Base-by-base conservation (phyloP, 371 early-diverging fungal species). In the Mortierella sp. region DNA sequence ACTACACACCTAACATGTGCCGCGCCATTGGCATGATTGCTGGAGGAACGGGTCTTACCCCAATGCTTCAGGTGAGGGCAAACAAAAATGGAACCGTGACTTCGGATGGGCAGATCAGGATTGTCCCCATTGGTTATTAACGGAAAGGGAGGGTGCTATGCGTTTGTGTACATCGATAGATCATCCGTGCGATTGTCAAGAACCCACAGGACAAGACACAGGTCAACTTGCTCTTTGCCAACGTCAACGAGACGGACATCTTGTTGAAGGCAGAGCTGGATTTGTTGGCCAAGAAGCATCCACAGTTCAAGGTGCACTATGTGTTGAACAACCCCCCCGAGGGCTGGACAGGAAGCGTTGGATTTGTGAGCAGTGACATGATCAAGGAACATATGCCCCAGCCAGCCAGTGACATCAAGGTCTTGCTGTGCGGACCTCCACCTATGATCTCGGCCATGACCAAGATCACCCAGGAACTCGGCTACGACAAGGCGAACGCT, bases 11-110 rank as follows among this genome's bases (percentile, higher is more conserved):
- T 44, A 95, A 95, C 79, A 86, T 94, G 86, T 85, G 87, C 49
- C 82, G 86, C 31, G 83, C 83, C 12, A 81, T 98, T 31, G 95
- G 95, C 49, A 97, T 99, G 98, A 90, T 98, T 68, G 94, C 95
- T 45, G 97, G 96, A 44, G 94, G 94, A 61, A 91, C 95, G 54
- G 96, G 97, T 54, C 94, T 97, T 71, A 96, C 97, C 1, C 97
- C 97, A 37, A 97, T 97, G 97, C 85, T 90, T 58, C 96, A 96
- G 78, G 86, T n/a, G n/a, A n/a, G n/a, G n/a, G n/a, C n/a, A n/a
- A n/a, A n/a, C n/a, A n/a, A n/a, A n/a, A n/a, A n/a, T 91, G 80
- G 63, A 25, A 8, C 3, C 34, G 28, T 21, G 9, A 6, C 34
- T 34, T 34, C 10, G 7, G n/a, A n/a, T n/a, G n/a, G n/a, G n/a